Percentiles rank a stretch among this genome's conserved stretches.
phyloP scores from a whole-genome alignment of 2,329 filamentous ascomycete genomes.

The Allantophomopsis lycopodina region DNA sequence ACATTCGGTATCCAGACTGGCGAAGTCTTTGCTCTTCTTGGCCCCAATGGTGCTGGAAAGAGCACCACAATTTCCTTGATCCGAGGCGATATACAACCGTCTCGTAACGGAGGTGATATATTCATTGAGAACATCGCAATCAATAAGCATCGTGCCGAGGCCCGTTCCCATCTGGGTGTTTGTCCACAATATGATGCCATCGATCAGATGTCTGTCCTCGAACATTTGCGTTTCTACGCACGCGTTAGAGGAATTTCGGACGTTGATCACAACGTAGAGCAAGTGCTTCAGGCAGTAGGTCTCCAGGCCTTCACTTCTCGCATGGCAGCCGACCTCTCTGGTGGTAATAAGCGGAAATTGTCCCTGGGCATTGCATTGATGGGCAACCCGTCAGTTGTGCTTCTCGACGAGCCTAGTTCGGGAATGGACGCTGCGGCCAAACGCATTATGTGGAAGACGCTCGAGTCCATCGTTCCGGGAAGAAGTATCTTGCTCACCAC shows the following conservation, averaged over 20 bases:
- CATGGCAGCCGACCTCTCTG: conserved; percentile 69
- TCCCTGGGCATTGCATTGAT: conserved; percentile 82
- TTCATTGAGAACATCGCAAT: conserved; percentile 70
- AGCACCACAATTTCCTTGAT: conserved; percentile 82
- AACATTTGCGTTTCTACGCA: conserved; percentile 83
- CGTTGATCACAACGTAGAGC: conserved; percentile 62
- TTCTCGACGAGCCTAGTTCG: conserved; percentile 80
- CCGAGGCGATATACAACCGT: conserved; percentile 71
- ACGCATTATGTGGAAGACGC: conserved; percentile 82
- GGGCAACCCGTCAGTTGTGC: conserved; percentile 75
- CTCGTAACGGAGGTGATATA: conserved; percentile 57
- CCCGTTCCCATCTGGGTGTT: conserved; percentile 71
- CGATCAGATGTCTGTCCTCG: conserved; percentile 78
- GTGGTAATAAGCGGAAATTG: conserved; percentile 89
- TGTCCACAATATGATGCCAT: conserved; percentile 78
- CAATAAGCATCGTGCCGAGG: conserved; percentile 54
- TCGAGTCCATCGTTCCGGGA: conserved; percentile 59
- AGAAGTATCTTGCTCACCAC: conserved; percentile 82
- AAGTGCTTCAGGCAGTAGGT: conserved; percentile 71
- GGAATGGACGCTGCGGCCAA: conserved; percentile 88
- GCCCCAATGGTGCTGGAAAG: conserved; percentile 86
- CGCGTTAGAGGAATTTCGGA: conserved; percentile 66
- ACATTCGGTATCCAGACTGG: conserved; percentile 69
- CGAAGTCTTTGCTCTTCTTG: conserved; percentile 79
- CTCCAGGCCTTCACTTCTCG: conserved; percentile 55